phyloP scores from a whole-genome alignment of 2,329 filamentous ascomycete genomes.

The Pseudocercospora cruenta region DNA sequence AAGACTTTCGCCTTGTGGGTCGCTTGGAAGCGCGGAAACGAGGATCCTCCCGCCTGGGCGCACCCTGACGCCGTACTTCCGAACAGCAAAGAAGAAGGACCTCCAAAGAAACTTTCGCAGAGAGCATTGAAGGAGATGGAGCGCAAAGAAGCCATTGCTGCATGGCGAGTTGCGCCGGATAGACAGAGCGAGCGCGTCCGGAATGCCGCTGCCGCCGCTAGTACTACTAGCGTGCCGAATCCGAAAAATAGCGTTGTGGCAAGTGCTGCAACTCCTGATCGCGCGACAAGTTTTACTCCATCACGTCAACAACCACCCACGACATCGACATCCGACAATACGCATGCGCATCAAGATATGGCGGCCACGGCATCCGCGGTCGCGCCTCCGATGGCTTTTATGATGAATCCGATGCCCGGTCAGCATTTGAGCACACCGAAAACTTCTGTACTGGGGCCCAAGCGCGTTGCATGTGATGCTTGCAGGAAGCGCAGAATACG shows the following conservation, averaged over 20 bases:
- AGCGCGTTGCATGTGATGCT: slow-evolving; percentile 64
- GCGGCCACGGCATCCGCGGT: slow-evolving; percentile 23
- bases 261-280: slow-evolving; percentile 28
- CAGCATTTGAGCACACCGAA: slow-evolving; percentile 55
- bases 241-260: slow-evolving; percentile 13
- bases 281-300: slow-evolving; percentile 29
- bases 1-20: slow-evolving; percentile 67
- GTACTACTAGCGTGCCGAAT: slow-evolving; percentile 12
- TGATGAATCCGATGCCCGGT: slow-evolving; percentile 34
- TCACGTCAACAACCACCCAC: slow-evolving; percentile 21
- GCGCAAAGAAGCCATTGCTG: slow-evolving; percentile 53
- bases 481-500: slow-evolving; percentile 65
- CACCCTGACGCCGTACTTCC: slow-evolving; percentile 59
- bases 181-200: slow-evolving; percentile 49
- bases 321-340: slow-evolving; percentile 28
- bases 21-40: slow-evolving; percentile 69
- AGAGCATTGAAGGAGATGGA: slow-evolving; percentile 61
- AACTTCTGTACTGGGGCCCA: slow-evolving; percentile 62
- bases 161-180: slow-evolving; percentile 48
- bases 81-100: slow-evolving; percentile 52
- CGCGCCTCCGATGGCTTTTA: slow-evolving; percentile 29
- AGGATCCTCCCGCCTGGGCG: slow-evolving; percentile 64
- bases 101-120: slow-evolving; percentile 58
- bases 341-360: slow-evolving; percentile 30
- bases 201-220: slow-evolving; percentile 21